Evolutionary conservation across 78 protist genomes (phyloP).

Genomic region (Polysphondylium violaceum): DNA sequence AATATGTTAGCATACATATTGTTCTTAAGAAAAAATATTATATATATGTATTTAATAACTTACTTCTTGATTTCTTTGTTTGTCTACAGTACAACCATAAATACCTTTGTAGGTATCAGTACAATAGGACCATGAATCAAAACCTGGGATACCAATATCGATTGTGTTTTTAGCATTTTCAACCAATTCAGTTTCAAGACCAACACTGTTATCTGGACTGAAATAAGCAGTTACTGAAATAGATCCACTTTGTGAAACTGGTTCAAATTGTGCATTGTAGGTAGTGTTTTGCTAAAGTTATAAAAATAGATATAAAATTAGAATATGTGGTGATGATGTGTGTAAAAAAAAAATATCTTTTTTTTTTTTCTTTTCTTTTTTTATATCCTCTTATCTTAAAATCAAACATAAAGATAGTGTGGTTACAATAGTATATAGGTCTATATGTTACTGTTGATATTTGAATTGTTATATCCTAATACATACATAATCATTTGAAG

Average conservation of each 20-base stretch:
- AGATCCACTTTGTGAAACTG: slow-evolving; percentile 13
- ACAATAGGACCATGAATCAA: slow-evolving; percentile 65
- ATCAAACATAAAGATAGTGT: neutral
- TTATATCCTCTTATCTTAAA: neutral
- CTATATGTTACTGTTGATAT: neutral
- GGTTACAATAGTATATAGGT: no score
- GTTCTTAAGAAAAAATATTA: neutral
- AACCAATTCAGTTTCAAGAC: slow-evolving; percentile 42
- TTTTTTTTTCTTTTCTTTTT: neutral
- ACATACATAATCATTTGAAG: neutral
- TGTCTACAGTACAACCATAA: slow-evolving; percentile 49
- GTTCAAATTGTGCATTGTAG: slow-evolving; percentile 25
- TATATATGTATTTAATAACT: neutral
- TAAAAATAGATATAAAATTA: neutral
- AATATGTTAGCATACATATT: neutral
- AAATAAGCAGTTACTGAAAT: slow-evolving; percentile 57
- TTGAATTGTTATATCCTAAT: neutral
- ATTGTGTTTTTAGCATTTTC: slow-evolving; percentile 32
- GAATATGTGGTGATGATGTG: neutral
- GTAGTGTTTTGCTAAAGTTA: slow-evolving; percentile 45
- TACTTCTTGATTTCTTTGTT: slow-evolving; percentile 53
- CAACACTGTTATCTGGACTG: slow-evolving; percentile 60
- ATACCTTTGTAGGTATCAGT: slow-evolving; percentile 26
- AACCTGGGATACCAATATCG: slow-evolving; percentile 71
- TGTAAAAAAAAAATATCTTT: neutral